phyloP scores from a whole-genome alignment of 495 filamentous ascomycete genomes.

The Aspergillus olivimuriae region DNA sequence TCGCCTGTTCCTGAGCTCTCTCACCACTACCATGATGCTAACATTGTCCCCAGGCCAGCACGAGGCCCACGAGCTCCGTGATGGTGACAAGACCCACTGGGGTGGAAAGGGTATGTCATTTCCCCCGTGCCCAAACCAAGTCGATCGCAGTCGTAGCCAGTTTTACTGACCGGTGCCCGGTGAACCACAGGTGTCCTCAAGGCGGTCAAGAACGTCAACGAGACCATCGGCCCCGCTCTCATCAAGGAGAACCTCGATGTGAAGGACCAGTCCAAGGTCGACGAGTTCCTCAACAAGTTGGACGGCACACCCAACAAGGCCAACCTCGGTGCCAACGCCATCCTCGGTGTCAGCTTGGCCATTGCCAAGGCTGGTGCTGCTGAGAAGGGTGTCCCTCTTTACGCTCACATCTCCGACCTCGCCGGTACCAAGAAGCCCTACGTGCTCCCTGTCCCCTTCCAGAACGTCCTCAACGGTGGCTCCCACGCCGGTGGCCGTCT shows the following conservation, averaged over 20 bases:
- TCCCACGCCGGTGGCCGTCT: slow-evolving; percentile 98
- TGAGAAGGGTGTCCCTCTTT: slow-evolving; percentile 97
- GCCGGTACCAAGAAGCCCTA: slow-evolving; percentile 99
- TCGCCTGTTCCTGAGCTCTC: slow-evolving; percentile 15
- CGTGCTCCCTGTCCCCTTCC: slow-evolving; percentile 97
- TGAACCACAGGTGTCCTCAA: slow-evolving; percentile 63
- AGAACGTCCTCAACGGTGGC: slow-evolving; percentile 99
- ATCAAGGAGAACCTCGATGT: slow-evolving; percentile 93
- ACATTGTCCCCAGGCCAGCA: slow-evolving; percentile 73
- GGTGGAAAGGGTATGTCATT: slow-evolving; percentile 80
- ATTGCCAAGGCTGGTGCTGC: slow-evolving; percentile 97
- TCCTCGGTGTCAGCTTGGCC: slow-evolving; percentile 92
- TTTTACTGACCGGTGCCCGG: neutral
- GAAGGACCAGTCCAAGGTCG: slow-evolving; percentile 91
- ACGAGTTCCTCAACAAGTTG: slow-evolving; percentile 91
- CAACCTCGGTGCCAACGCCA: slow-evolving; percentile 97
- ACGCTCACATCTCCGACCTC: slow-evolving; percentile 96
- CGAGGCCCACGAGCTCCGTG: slow-evolving; percentile 97
- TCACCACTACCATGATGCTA: too few species aligned
- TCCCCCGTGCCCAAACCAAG: too few species aligned
- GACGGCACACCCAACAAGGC: slow-evolving; percentile 97
- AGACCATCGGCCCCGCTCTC: slow-evolving; percentile 79
- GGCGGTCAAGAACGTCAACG: slow-evolving; percentile 96
- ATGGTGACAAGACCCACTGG: slow-evolving; percentile 97
- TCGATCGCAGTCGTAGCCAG: too few species aligned